Evolutionary conservation across 1,139 yeast species (phyloP).

Genomic region (Zygosaccharomyces pseudobailii): DNA sequence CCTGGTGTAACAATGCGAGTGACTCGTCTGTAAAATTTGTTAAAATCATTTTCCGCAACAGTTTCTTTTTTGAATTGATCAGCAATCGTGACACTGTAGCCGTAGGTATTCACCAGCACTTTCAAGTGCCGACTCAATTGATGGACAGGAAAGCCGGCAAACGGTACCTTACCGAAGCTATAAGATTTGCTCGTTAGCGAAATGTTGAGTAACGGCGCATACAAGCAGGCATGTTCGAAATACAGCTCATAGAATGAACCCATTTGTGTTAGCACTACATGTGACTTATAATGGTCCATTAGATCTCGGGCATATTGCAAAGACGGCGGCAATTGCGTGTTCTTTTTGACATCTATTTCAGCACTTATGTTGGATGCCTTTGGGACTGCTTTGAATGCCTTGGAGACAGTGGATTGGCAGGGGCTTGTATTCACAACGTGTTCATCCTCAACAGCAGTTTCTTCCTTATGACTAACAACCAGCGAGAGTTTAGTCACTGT

Average conservation of each 20-base stretch:
- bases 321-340: slow-evolving; percentile 27
- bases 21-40: slow-evolving; percentile 59
- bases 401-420: too few species aligned
- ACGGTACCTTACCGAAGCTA: slow-evolving; percentile 54
- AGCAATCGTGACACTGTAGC: slow-evolving; percentile 70
- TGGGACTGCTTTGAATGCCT: too few species aligned
- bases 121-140: slow-evolving; percentile 72
- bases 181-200: slow-evolving; percentile 46
- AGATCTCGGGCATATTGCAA: slow-evolving; percentile 36
- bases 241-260: slow-evolving; percentile 88
- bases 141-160: slow-evolving; percentile 85
- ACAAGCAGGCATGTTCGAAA: slow-evolving; percentile 76
- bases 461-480: neutral
- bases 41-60: slow-evolving; percentile 27
- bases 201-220: slow-evolving; percentile 67
- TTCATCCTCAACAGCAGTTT: neutral
- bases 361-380: neutral
- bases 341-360: neutral
- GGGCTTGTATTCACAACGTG: slow-evolving; percentile 3
- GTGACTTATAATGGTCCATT: slow-evolving; percentile 53
- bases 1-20: slow-evolving; percentile 89
- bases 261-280: slow-evolving; percentile 82
- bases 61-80: slow-evolving; percentile 50
- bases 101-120: slow-evolving; percentile 63
- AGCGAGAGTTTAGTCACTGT: slow-evolving; percentile 8